Evolutionary conservation across 2,329 filamentous ascomycete species (phyloP).

Genomic region (Paecilomyces fulvus): DNA sequence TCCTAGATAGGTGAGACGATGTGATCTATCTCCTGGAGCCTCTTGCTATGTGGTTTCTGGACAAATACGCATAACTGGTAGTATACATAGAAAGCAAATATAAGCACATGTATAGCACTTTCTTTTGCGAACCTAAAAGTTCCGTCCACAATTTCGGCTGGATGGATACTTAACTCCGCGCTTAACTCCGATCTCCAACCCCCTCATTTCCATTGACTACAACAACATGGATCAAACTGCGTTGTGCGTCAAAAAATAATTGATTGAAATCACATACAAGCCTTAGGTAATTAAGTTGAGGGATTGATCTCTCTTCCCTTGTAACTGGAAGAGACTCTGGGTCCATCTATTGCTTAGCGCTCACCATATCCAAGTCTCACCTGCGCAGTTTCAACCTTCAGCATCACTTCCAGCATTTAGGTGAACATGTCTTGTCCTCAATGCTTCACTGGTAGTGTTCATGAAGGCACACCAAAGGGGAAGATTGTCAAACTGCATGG

Average conservation of each 20-base stretch:
- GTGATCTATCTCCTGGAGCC: background rate
- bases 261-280: background rate
- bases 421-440: constrained; percentile 19
- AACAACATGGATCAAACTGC: background rate
- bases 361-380: background rate
- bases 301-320: background rate
- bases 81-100: background rate
- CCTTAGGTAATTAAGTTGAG: background rate
- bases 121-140: background rate
- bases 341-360: background rate
- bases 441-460: constrained; percentile 43
- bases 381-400: background rate
- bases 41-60: background rate
- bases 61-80: background rate
- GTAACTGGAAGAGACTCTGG: background rate
- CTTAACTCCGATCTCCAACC: background rate
- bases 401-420: background rate
- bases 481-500: constrained; percentile 40
- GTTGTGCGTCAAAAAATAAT: background rate
- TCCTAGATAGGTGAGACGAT: background rate
- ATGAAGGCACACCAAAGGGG: constrained; percentile 39
- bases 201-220: background rate
- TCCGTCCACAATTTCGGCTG: background rate
- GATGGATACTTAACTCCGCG: background rate
- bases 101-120: background rate